phyloP scores from a whole-genome alignment of 2,329 filamentous ascomycete species.

The Sporothrix curviconia region DNA sequence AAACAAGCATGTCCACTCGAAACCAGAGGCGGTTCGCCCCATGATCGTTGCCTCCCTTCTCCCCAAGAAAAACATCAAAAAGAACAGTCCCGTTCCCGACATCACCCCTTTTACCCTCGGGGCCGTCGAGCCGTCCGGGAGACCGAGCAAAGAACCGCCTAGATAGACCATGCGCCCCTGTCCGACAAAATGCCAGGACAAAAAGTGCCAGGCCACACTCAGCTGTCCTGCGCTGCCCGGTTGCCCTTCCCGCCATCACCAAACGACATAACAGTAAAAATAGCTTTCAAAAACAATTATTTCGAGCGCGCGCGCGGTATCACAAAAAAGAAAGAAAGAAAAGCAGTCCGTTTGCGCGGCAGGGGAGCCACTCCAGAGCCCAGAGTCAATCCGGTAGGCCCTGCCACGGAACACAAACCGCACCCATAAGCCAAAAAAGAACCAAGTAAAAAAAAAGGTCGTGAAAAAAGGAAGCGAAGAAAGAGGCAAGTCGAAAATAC shows the following conservation, averaged over 20 bases:
- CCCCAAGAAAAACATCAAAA: too few relatives aligned
- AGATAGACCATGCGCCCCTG: too few relatives aligned
- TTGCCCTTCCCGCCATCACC: too few relatives aligned
- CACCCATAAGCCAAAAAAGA: slow-evolving; percentile 1
- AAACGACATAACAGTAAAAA: not conserved
- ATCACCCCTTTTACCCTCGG: not conserved
- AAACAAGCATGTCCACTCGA: slow-evolving; percentile 1
- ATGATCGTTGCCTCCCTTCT: not conserved
- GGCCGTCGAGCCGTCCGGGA: not conserved
- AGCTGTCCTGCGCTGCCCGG: too few relatives aligned
- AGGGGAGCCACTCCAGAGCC: not conserved
- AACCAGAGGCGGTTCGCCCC: slow-evolving; percentile 1
- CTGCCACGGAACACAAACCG: not conserved
- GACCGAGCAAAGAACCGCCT: too few relatives aligned
- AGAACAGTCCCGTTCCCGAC: not conserved
- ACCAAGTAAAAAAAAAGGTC: not conserved
- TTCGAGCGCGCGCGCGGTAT: slow-evolving; percentile 14
- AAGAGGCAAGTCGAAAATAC: not conserved
- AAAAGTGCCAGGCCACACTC: too few relatives aligned
- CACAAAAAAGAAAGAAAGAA: slow-evolving; percentile 4
- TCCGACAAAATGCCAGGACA: too few relatives aligned
- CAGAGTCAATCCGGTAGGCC: slow-evolving; percentile 3
- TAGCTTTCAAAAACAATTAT: not conserved
- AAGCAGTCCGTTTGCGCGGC: not conserved
- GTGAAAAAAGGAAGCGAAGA: not conserved